These are phyloP conservation scores for Phaseolus coccineus DNA, from an alignment of 331 rosid genomes.

Conservation along the genomic window DNA sequence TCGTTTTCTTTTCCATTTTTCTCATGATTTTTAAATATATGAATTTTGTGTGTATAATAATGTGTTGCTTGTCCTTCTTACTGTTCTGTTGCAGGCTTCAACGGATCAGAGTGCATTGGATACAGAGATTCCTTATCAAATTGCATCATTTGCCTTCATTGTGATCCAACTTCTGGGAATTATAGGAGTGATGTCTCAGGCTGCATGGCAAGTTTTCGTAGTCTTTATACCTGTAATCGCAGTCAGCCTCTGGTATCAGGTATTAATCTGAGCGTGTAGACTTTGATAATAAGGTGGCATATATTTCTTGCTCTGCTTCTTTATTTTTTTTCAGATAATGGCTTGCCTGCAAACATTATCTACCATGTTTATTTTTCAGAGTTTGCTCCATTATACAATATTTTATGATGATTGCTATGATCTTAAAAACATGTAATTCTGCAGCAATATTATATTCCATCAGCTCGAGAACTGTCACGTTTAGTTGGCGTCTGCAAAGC, in stretches of 20 bases:
- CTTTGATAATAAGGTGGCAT: constrained; percentile 4
- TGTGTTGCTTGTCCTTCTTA: not conserved
- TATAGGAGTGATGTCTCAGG: constrained; percentile 84
- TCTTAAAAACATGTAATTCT: constrained; percentile 20
- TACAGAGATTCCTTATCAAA: constrained; percentile 56
- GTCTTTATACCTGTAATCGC: constrained; percentile 74
- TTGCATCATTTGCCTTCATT: constrained; percentile 58
- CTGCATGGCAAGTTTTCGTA: constrained; percentile 83
- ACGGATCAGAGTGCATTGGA: constrained; percentile 83
- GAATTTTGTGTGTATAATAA: constrained; percentile 3
- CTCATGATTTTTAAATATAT: not conserved
- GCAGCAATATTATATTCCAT: constrained; percentile 65
- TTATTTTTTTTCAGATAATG: not conserved
- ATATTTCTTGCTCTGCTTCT: not conserved
- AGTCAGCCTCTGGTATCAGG: constrained; percentile 81
- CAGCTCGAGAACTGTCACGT: constrained; percentile 81
- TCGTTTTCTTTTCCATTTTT: not conserved
- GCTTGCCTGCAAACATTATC: constrained; percentile 41
- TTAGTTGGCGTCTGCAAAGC: constrained; percentile 85
- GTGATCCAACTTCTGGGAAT: constrained; percentile 75
- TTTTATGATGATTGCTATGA: constrained; percentile 19
- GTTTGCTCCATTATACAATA: constrained; percentile 4
- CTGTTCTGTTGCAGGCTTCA: constrained; percentile 72
- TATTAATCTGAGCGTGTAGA: constrained; percentile 38
- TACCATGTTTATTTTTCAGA: not conserved